These are phyloP conservation scores for Eucalyptus virginea DNA, from an alignment of 345 rosid species.

Conservation along the genomic window DNA sequence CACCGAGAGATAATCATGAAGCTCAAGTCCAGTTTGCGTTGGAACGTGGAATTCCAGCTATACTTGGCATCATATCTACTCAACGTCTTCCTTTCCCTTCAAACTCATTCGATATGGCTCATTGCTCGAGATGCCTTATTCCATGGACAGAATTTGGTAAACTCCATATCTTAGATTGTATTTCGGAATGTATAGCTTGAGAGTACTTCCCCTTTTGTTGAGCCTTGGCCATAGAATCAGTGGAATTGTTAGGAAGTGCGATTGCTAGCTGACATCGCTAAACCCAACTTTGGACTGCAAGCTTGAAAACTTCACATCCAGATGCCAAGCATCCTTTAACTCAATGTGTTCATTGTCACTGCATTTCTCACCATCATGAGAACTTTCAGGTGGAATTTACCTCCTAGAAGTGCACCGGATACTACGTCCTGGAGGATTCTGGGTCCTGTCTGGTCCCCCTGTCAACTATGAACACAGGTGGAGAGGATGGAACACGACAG, in stretches of 20 bases:
- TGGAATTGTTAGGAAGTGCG: not conserved
- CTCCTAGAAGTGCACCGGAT: slow-evolving; percentile 85
- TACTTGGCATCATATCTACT: slow-evolving; percentile 92
- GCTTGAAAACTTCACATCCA: not conserved
- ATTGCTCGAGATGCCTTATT: slow-evolving; percentile 99
- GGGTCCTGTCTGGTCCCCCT: slow-evolving; percentile 98
- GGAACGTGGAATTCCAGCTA: slow-evolving; percentile 98
- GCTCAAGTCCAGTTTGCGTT: slow-evolving; percentile 98
- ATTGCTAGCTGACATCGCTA: not conserved
- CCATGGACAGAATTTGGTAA: slow-evolving; percentile 99
- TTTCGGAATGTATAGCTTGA: not conserved
- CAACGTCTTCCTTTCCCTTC: slow-evolving; percentile 98
- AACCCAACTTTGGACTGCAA: not conserved
- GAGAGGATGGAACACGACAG: slow-evolving; percentile 98
- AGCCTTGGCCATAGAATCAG: not conserved
- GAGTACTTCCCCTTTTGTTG: not conserved
- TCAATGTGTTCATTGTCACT: not conserved
- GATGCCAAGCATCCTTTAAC: not conserved
- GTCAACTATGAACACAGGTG: slow-evolving; percentile 83
- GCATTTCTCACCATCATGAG: not conserved
- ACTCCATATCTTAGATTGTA: not conserved
- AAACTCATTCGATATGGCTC: slow-evolving; percentile 97
- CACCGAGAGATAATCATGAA: slow-evolving; percentile 98
- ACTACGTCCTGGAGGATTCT: slow-evolving; percentile 97
- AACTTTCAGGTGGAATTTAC: slow-evolving; percentile 80